Conservation (phyloP, 2,329 filamentous ascomycete genomes). For the Colletotrichum sp. region DNA sequence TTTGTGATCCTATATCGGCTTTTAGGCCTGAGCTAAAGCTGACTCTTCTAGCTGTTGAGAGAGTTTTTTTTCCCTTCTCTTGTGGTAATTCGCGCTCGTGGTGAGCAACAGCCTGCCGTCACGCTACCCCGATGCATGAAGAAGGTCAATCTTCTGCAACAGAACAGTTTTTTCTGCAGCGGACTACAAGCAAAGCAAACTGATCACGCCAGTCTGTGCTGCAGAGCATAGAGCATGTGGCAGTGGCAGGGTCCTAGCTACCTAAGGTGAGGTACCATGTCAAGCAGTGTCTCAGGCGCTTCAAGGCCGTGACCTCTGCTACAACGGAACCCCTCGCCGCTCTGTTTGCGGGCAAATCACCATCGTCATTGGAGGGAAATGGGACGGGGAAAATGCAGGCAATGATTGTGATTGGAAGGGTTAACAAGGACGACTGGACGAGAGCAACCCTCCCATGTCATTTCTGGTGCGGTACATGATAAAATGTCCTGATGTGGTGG, state of each 20-base stretch:
- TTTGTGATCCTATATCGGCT: constrained; percentile 17
- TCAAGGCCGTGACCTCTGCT: neutral
- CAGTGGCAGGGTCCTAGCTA: neutral
- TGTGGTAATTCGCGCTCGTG: neutral
- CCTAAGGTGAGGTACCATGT: neutral
- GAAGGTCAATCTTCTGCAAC: constrained; percentile 17
- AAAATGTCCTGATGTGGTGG: neutral
- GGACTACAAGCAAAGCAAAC: neutral
- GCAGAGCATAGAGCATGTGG: neutral
- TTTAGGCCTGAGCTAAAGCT: neutral
- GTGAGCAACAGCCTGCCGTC: neutral
- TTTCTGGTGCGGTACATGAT: neutral
- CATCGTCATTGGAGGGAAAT: neutral
- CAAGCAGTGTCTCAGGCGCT: neutral
- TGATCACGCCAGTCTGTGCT: neutral
- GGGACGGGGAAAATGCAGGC: neutral
- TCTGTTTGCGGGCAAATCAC: constrained; percentile 15
- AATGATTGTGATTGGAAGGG: constrained; percentile 17
- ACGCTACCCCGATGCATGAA: neutral
- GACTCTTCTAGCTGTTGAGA: neutral
- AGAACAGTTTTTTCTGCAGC: neutral
- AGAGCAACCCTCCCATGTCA: neutral
- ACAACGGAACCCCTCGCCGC: neutral
- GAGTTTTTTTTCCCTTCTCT: neutral
- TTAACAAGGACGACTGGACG: neutral